phyloP scores from a whole-genome alignment of 768 basidiomycete species.

The Pisolithus albus region DNA sequence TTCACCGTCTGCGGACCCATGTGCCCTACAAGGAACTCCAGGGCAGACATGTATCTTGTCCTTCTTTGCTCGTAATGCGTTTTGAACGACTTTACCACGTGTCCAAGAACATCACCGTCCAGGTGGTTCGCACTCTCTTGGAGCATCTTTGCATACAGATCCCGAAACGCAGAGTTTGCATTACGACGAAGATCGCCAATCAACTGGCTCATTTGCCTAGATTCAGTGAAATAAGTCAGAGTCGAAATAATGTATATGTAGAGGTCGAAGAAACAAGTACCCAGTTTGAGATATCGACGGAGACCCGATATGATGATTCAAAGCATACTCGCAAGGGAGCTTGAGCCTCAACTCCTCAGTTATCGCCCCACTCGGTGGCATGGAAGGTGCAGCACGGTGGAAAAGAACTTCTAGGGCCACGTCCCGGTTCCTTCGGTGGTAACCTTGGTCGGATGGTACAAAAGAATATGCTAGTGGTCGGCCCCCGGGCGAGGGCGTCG shows the following conservation, averaged over 20 bases:
- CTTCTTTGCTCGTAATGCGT: constrained; percentile 6
- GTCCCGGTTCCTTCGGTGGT: neutral
- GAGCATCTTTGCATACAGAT: constrained; percentile 8
- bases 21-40: neutral
- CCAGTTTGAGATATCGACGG: neutral
- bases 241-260: too few relatives aligned
- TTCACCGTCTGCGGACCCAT: constrained; percentile 11
- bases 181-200: constrained; percentile 1
- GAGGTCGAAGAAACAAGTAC: too few relatives aligned
- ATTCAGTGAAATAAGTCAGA: too few relatives aligned
- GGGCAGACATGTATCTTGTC: neutral
- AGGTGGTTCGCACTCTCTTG: constrained; percentile 8
- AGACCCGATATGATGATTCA: too few relatives aligned
- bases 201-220: constrained; percentile 1
- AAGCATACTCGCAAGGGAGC: too few relatives aligned
- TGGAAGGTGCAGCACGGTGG: constrained; percentile 1
- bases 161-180: constrained; percentile 6
- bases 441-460: neutral
- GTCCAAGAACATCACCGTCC: neutral
- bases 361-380: neutral
- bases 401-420: constrained; percentile 1
- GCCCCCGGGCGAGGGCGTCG: neutral
- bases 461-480: constrained; percentile 5
- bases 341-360: neutral
- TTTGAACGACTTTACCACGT: neutral